Base-by-base conservation (phyloP, 1,284 basidiomycete species). In the Laetiporus sulphureus region DNA sequence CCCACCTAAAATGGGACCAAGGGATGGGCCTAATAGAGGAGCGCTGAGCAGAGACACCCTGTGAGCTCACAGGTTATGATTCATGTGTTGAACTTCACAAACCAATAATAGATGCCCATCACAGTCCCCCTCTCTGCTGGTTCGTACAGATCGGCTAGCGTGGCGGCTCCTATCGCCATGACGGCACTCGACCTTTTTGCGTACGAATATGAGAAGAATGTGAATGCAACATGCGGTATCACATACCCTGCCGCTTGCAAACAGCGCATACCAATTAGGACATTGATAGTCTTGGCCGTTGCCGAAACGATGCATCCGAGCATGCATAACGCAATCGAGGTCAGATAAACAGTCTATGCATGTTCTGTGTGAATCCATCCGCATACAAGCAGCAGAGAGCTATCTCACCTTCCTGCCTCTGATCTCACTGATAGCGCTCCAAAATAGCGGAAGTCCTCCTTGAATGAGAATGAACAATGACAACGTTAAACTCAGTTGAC, bases 401-500 rank as follows among this genome's bases (percentile, higher is more conserved):
- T 12, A 13, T 15, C 68, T 24, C 50, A 83, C 83, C 70, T 86
- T 91, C 36, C 90, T 68, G 7, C 89, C 90, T 49, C 79, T 80
- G 38, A 93, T 42, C 13, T 93, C 89, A 40, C 81, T 84, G n/a
- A 84, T 64, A 0, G 78, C 72, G 38, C 72, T 77, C 88, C 89
- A 91, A 5, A 84, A 39, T 13, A 85, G 55, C 0, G 86, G 87
- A 37, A 79, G 62, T 10, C 65, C 58, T 1, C 87, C 87, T 59
- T 90, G 86, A n/a, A 86, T 58, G 15, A 89, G 64, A 50, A 93
- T 90, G 61, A 88, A 94, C 11, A 88, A 53, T 1, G 84, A 81
- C 12, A 93, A 59, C 50, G 75, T 80, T 53, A 85, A 68, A 38
- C 86, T 84, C 44, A 94, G 80, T 50, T 89, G 71, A 2, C 71